Percentiles rank a stretch among this genome's conserved stretches.
phyloP scores from a whole-genome alignment of 1,139 yeast genomes.

The Pichia sp. region DNA sequence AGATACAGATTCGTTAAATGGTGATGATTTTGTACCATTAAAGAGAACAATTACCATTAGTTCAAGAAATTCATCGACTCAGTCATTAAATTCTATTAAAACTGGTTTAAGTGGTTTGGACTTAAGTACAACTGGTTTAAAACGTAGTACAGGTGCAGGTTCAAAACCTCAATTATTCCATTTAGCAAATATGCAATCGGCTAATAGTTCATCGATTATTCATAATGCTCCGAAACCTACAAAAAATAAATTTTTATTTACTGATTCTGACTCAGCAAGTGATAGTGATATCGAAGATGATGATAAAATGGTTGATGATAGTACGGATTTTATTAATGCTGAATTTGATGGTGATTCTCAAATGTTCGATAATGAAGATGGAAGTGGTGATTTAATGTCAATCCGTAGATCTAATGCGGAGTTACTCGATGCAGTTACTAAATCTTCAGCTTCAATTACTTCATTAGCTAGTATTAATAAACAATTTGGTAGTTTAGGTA shows the following conservation, averaged over 20 bases:
- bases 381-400: no score
- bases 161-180: slow-evolving; percentile 27
- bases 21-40: slow-evolving; percentile 2
- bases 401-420: no score
- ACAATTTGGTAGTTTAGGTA: slow-evolving; percentile 5
- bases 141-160: slow-evolving; percentile 25
- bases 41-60: slow-evolving; percentile 20
- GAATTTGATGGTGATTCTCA: not conserved
- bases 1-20: no score
- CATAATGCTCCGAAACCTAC: not conserved
- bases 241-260: no score
- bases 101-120: slow-evolving; percentile 29
- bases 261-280: slow-evolving; percentile 14
- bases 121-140: slow-evolving; percentile 23
- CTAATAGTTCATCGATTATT: not conserved
- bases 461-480: slow-evolving; percentile 9
- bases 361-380: slow-evolving; percentile 1
- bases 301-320: slow-evolving; percentile 16
- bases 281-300: slow-evolving; percentile 9
- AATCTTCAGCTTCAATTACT: slow-evolving; percentile 3
- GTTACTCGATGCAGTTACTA: slow-evolving; percentile 6
- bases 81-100: slow-evolving; percentile 24
- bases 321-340: not conserved
- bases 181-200: slow-evolving; percentile 8
- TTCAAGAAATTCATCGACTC: no score